A percentile compares a stretch with the other conserved stretches of the same genome.
phyloP scores from a whole-genome alignment of 2,329 filamentous ascomycete genomes.

The Calonectria henricotiae region DNA sequence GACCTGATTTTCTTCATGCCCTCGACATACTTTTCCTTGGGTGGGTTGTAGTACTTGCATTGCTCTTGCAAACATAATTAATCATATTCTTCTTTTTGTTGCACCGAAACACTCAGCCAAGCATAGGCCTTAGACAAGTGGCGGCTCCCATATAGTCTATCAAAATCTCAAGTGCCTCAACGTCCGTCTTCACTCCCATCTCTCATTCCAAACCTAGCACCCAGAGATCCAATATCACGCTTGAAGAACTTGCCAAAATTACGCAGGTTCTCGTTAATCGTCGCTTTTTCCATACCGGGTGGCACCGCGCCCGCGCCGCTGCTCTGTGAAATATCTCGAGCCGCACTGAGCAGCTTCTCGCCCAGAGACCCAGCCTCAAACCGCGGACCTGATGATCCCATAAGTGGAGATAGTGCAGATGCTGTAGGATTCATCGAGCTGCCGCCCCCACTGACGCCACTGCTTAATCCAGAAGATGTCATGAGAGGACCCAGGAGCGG shows the following conservation, averaged over 20 bases:
- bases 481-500: slow-evolving; percentile 81
- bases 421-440: slow-evolving; percentile 60
- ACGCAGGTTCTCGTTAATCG: slow-evolving; percentile 93
- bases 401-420: slow-evolving; percentile 57
- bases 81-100: not conserved
- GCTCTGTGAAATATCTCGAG: slow-evolving; percentile 83
- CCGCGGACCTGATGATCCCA: slow-evolving; percentile 61
- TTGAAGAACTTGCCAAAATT: slow-evolving; percentile 98
- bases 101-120: not conserved
- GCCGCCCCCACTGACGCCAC: slow-evolving; percentile 56
- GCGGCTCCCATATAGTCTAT: not conserved
- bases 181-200: slow-evolving; percentile 60
- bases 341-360: slow-evolving; percentile 89
- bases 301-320: slow-evolving; percentile 57
- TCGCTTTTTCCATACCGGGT: slow-evolving; percentile 72
- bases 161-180: not conserved
- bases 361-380: slow-evolving; percentile 90
- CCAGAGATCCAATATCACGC: slow-evolving; percentile 85
- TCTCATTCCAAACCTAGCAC: slow-evolving; percentile 80
- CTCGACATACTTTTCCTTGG: too few relatives aligned
- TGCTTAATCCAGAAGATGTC: slow-evolving; percentile 60
- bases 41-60: too few relatives aligned
- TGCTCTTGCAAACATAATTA: not conserved
- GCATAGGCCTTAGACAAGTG: not conserved
- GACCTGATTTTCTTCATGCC: not conserved